Base-by-base conservation (phyloP, 768 basidiomycete species). In the Erythrobasidium yunnanense region DNA sequence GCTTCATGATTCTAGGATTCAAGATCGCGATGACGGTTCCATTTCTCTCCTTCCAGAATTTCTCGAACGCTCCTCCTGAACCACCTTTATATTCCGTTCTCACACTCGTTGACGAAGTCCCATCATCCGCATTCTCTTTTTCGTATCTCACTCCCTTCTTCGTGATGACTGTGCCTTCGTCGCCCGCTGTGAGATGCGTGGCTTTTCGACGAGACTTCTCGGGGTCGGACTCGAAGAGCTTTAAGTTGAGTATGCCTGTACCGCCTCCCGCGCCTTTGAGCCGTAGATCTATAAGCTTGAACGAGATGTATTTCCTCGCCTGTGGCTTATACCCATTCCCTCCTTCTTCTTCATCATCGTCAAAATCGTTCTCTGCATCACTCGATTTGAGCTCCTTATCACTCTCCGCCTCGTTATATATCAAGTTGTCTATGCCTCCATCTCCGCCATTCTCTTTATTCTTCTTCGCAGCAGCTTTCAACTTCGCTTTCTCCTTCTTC, bases 1-100 rank as follows among this genome's bases (percentile, higher is more conserved):
- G 91, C 72, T 88, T 88, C 65, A 95, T 77, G 49, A 97, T 82
- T 57, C 81, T 81, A 0, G 95, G 90, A 72, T 93, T 95, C 20
- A 97, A 78, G 45, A 99, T 80, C 0, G 90, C 88, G 42, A 97
- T 79, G 3, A 97, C 91, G 51, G 89, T 86, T 1, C 95, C 95
- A 70, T 90, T 87, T 66, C 83, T 84, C 60, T 93, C 76, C 72
- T 88, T 89, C 53, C 87, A 85, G 78, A 87, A 83, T 54, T 82
- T 79, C 75, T 97, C 95, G 73, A 88, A 97, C 2, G 91, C 92
- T 3, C 95, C 95, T 4, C 84, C 83, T 70, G 89, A 90, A 1
- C 93, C 93, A 0, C 95, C 93, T 69, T 80, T 83, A 75, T 91
- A 93, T 0, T 86, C 67, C 73, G 84, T 89, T 69, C n/a, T n/a